A percentile compares a stretch with the other conserved stretches of the same genome.
These are phyloP conservation scores for Diospyros kaki DNA, from an alignment of 148 eudicot species.

Conservation along the genomic window DNA sequence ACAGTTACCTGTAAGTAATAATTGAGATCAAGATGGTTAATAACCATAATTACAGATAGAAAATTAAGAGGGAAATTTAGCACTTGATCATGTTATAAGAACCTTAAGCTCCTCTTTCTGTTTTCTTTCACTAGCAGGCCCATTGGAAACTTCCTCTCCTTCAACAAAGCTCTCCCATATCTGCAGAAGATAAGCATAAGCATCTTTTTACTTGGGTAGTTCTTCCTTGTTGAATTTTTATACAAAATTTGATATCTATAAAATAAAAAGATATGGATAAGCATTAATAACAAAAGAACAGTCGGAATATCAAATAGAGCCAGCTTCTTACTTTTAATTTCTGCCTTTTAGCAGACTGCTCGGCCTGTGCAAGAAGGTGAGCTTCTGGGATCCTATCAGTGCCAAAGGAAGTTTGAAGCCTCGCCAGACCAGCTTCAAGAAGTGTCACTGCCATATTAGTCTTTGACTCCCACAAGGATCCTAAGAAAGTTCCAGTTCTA, in stretches of 20 bases:
- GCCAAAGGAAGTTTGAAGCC: slow-evolving; percentile 67
- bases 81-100: slow-evolving; percentile 5
- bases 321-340: slow-evolving; percentile 62
- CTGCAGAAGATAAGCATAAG: slow-evolving; percentile 34
- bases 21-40: slow-evolving; percentile 4
- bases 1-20: slow-evolving; percentile 56
- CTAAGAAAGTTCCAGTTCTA: slow-evolving; percentile 93
- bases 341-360: slow-evolving; percentile 80
- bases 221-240: too few relatives aligned
- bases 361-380: slow-evolving; percentile 77
- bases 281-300: neutral
- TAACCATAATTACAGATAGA: neutral
- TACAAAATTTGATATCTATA: too few relatives aligned
- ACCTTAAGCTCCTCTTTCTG: slow-evolving; percentile 90
- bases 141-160: slow-evolving; percentile 80
- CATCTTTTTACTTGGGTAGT: neutral
- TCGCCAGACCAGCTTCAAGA: slow-evolving; percentile 90
- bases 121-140: slow-evolving; percentile 47
- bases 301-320: neutral
- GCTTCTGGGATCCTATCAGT: slow-evolving; percentile 74
- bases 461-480: slow-evolving; percentile 81
- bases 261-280: too few relatives aligned
- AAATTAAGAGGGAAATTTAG: neutral
- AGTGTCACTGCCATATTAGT: slow-evolving; percentile 62
- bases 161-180: slow-evolving; percentile 93